Evolutionary conservation across 2,329 filamentous ascomycete genomes (phyloP).

Genomic region (Corynespora cassiicola): DNA sequence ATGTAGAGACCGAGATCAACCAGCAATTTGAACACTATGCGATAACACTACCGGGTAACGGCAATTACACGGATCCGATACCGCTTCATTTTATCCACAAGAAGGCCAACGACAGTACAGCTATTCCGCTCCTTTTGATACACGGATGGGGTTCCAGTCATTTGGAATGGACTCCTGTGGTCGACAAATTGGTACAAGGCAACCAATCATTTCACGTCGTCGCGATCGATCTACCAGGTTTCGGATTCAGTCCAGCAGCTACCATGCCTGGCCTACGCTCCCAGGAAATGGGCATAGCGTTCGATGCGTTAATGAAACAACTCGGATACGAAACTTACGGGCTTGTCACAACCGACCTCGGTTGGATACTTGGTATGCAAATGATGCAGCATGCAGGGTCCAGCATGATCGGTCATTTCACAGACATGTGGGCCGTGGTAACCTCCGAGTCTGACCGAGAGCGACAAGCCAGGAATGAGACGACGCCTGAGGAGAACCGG

Average conservation of each 20-base stretch:
- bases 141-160: conserved; percentile 70
- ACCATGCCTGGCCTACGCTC: conserved; percentile 55
- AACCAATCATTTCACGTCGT: conserved; percentile 72
- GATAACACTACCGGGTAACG: too few relatives aligned
- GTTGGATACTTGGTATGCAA: neutral
- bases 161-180: conserved; percentile 60
- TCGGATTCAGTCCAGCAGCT: conserved; percentile 68
- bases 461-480: neutral
- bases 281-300: conserved; percentile 58
- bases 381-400: neutral
- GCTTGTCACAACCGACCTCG: conserved; percentile 22
- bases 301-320: conserved; percentile 64
- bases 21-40: too few relatives aligned
- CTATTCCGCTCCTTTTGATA: conserved; percentile 66
- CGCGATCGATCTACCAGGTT: conserved; percentile 66
- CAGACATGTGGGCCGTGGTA: neutral
- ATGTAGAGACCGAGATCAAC: too few relatives aligned
- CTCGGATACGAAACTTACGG: conserved; percentile 64
- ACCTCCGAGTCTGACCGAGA: neutral
- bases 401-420: neutral
- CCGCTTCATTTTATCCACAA: conserved; percentile 72
- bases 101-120: conserved; percentile 56
- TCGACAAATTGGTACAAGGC: conserved; percentile 59
- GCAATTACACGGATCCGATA: too few relatives aligned
- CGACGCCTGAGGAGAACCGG: conserved; percentile 1